Evolutionary conservation across 2,329 filamentous ascomycete species (phyloP), one percentile per base, ranked within the genome.

Genomic region (Fusarium sublunatum): DNA sequence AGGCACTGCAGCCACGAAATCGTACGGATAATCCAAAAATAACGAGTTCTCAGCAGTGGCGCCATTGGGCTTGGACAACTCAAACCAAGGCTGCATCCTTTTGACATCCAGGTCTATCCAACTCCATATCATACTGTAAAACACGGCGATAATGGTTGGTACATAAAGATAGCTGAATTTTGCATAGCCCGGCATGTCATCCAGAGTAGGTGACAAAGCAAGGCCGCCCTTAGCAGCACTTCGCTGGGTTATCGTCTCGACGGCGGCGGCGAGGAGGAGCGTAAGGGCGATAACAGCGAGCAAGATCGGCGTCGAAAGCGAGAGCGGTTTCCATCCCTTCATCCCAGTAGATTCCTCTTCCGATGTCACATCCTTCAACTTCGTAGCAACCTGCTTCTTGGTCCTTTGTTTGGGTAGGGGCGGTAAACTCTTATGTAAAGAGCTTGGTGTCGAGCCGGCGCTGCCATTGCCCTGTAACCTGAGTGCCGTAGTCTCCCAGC

Each of bases 71-170:
- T 78, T 81, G 0, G 84, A 86, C 1, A 89, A 51, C 22, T 88
- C 83, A 10, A 86, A 81, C 76, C 82, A 89, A 0, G 86, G 86
- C 31, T 89, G 85, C 40, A 88, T 74, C 0, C 87, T 66, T 55
- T 87, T 86, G 0, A 79, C 74, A 32, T 89, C 84, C 0, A 88
- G 69, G 46, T 89, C 86, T 0, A 88, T 77, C 84, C 85, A 87
- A 3, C 77, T 79, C 85, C 86, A 88, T 0, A 82, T 41, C 1
- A 88, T 76, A 35, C 84, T 83, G 59, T 86, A 88, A 0, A 83
- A 7, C 0, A 88, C 81, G 0, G 85, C 81, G 0, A 87, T 46
- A 0, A 87, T 75, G 0, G 82, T 88, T 0, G 86, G 86, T 0
- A 82, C 62, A 42, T 86, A 87, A 0, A 82, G 65, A n/a, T 84